Conservation (phyloP, 352 stramenopile species). For the Pythium utonaiense region DNA sequence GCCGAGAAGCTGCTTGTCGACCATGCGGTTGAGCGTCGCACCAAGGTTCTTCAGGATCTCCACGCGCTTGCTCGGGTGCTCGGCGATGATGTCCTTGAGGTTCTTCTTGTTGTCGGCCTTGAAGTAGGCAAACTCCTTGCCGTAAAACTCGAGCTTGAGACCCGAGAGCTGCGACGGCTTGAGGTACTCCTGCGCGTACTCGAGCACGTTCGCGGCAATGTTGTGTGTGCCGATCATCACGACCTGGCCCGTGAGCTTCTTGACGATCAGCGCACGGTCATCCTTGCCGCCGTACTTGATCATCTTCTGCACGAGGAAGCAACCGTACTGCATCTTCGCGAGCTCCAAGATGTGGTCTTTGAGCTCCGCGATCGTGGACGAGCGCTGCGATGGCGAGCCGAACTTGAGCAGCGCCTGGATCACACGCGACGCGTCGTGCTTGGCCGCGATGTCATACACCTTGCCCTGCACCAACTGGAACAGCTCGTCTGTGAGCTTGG, state of each 20-base stretch:
- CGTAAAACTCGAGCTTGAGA: conserved; percentile 88
- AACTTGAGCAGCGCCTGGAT: conserved; percentile 96
- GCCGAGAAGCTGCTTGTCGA: conserved; percentile 86
- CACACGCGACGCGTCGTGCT: conserved; percentile 94
- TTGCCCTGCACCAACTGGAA: conserved; percentile 92
- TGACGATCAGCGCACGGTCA: conserved; percentile 75
- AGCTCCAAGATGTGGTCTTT: conserved; percentile 91
- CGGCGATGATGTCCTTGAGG: conserved; percentile 60
- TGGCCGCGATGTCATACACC: conserved; percentile 92
- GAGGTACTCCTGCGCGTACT: conserved; percentile 87
- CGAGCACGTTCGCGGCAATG: conserved; percentile 91
- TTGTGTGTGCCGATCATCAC: conserved; percentile 93
- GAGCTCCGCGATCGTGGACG: conserved; percentile 88
- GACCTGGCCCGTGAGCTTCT: conserved; percentile 93
- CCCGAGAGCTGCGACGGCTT: conserved; percentile 84
- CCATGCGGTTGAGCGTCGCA: conserved; percentile 79
- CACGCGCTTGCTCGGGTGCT: conserved; percentile 63
- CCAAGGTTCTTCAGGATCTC: conserved; percentile 73
- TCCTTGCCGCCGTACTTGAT: conserved; percentile 92
- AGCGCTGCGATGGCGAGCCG: conserved; percentile 85
- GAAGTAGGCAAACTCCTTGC: conserved; percentile 88
- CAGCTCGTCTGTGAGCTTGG: conserved; percentile 88
- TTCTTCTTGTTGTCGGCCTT: conserved; percentile 83
- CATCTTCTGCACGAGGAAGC: conserved; percentile 96
- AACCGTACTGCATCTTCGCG: conserved; percentile 96